phyloP scores from a whole-genome alignment of 2,329 filamentous ascomycete species.

The Arthrinium puccinioides region DNA sequence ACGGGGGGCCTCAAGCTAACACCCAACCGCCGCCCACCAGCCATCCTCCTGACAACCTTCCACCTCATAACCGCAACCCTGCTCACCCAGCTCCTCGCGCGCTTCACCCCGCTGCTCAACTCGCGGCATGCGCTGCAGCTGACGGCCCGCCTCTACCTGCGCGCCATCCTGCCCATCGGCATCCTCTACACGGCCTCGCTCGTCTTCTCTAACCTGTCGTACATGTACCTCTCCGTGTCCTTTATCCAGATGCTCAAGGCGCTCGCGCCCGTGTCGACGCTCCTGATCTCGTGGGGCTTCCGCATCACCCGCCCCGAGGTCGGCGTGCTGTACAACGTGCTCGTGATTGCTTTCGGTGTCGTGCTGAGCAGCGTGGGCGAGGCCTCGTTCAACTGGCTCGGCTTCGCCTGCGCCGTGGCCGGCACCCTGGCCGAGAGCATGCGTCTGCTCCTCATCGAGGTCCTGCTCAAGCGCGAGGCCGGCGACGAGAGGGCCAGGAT shows the following conservation, averaged over 20 bases:
- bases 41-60: slow-evolving; percentile 57
- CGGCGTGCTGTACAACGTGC: slow-evolving; percentile 37
- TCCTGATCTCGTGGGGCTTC: slow-evolving; percentile 14
- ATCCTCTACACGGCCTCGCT: slow-evolving; percentile 58
- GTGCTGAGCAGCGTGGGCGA: slow-evolving; percentile 49
- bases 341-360: slow-evolving; percentile 44
- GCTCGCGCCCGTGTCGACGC: slow-evolving; percentile 36
- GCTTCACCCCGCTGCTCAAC: slow-evolving; percentile 55
- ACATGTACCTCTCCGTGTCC: slow-evolving; percentile 58
- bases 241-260: slow-evolving; percentile 65
- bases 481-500: slow-evolving; percentile 69
- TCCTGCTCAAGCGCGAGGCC: slow-evolving; percentile 49
- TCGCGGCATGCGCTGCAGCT: slow-evolving; percentile 53
- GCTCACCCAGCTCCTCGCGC: slow-evolving; percentile 57
- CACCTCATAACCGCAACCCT: slow-evolving; percentile 57
- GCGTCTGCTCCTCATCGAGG: slow-evolving; percentile 76
- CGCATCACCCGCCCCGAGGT: slow-evolving; percentile 35
- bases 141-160: slow-evolving; percentile 52
- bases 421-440: slow-evolving; percentile 75
- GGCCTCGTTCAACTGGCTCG: slow-evolving; percentile 58
- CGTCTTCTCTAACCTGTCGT: slow-evolving; percentile 59
- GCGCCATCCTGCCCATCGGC: slow-evolving; percentile 58
- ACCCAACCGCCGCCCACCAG: slow-evolving; percentile 14
- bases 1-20: not conserved
- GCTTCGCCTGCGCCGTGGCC: slow-evolving; percentile 62